Evolutionary conservation across 257 asterid species (phyloP), one percentile per base, ranked within the genome.

Genomic region (Gardenia jasminoides): DNA sequence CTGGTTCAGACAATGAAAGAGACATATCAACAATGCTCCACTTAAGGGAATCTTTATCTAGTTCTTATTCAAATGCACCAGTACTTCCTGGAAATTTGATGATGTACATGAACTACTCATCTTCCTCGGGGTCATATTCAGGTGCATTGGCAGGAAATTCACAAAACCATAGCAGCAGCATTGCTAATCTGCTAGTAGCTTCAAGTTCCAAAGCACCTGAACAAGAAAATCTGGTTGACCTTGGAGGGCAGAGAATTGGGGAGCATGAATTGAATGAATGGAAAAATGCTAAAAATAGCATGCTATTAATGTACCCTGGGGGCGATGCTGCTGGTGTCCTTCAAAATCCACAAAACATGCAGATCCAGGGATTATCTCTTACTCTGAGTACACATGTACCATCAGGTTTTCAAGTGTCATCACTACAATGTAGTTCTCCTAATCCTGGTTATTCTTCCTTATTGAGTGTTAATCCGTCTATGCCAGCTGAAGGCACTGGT

Each of bases 281-380:
- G 93, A 88, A 83, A 82, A 86, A 88, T 33, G 77, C 75, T 77
- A 80, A 91, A 26, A 79, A 81, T 65, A 90, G 86, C 81, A 85
- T 84, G 88, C 74, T 86, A 20, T 70, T 86, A 80, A 84, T 90
- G 84, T 78, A 85, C 10, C 84, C 78, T 4, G 46, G 39, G 48
- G 87, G 78, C 20, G 87, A 76, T 66, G 80, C 83, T 78, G 80
- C 86, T 43, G 75, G 85, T 48, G 78, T 84, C 76, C 83, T 85
- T 86, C 91, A 83, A 62, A 83, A 88, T 17, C 77, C 80, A 59
- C 87, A 83, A 26, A 84, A 78, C 67, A 56, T 83, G 83, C 91
- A 85, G 81, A 83, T 86, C n/a, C 94, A 89, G 82, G 97, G 97
- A 33, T 77, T 94, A 80, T 94, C 97, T 31, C 97, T 94, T 65